Percentiles rank a stretch among this genome's conserved stretches.
These are phyloP conservation scores for Neovahlkampfia damariscottae DNA, from an alignment of 78 protist species.

Conservation along the genomic window DNA sequence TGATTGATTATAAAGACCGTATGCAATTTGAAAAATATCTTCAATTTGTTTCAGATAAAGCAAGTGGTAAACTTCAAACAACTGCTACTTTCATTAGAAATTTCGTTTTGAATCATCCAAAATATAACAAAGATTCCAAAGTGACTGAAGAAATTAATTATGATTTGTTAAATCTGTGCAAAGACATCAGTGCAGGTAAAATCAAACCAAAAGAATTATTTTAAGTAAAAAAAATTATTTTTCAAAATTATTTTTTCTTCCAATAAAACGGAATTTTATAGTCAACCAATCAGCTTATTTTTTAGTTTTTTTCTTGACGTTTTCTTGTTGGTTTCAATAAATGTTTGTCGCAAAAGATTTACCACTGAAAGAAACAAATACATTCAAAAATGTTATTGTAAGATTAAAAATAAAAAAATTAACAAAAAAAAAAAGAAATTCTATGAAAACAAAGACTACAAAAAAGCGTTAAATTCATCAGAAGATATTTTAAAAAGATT, in stretches of 20 bases:
- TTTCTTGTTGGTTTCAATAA: too few species aligned
- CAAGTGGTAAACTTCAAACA: slow-evolving; percentile 42
- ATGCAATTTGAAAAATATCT: background rate
- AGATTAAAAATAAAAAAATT: background rate
- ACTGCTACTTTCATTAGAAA: slow-evolving; percentile 54
- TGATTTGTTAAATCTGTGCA: slow-evolving; percentile 39
- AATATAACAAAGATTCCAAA: slow-evolving; percentile 54
- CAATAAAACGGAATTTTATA: too few species aligned
- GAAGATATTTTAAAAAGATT: slow-evolving; percentile 55
- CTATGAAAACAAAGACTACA: slow-evolving; percentile 77
- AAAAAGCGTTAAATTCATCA: slow-evolving; percentile 64
- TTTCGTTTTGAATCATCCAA: slow-evolving; percentile 52
- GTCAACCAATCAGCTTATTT: too few species aligned
- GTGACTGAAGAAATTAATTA: slow-evolving; percentile 45
- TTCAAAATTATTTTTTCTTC: too few species aligned
- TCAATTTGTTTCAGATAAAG: slow-evolving; percentile 12
- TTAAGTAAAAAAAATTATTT: too few species aligned
- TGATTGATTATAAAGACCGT: background rate
- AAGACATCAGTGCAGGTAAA: background rate
- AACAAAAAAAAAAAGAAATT: slow-evolving; percentile 27
- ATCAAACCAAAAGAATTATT: too few species aligned
- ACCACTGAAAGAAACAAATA: background rate
- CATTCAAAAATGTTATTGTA: background rate
- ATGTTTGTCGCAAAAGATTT: too few species aligned
- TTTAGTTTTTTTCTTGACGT: too few species aligned